A percentile compares a stretch with the other conserved stretches of the same genome.
Evolutionary conservation across 805 yeast species (phyloP).

Genomic region (Candida railenensis): DNA sequence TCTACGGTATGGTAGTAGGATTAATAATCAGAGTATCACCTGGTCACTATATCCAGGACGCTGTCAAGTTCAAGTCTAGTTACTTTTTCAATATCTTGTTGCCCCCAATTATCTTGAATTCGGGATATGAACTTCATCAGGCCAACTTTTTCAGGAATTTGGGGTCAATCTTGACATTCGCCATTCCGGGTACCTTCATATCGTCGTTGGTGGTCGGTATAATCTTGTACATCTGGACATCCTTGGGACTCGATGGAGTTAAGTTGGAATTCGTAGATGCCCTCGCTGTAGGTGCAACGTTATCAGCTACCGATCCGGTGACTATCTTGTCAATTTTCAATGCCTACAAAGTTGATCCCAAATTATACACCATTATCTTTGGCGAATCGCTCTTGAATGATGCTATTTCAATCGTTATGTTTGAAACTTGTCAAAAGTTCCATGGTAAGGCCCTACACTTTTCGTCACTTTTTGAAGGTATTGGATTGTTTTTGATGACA

Average conservation of each 20-base stretch:
- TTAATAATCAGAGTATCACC: slow-evolving; percentile 86
- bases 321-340: slow-evolving; percentile 94
- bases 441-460: slow-evolving; percentile 77
- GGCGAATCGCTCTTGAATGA: slow-evolving; percentile 95
- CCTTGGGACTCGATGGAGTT: slow-evolving; percentile 85
- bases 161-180: slow-evolving; percentile 87
- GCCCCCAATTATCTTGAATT: slow-evolving; percentile 94
- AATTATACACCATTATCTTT: slow-evolving; percentile 91
- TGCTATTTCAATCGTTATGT: slow-evolving; percentile 98
- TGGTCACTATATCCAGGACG: slow-evolving; percentile 95
- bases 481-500: slow-evolving; percentile 89
- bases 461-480: slow-evolving; percentile 85
- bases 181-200: slow-evolving; percentile 95
- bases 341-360: slow-evolving; percentile 97
- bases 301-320: slow-evolving; percentile 98
- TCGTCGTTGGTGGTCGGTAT: slow-evolving; percentile 90
- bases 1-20: slow-evolving; percentile 96
- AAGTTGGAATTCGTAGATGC: slow-evolving; percentile 95
- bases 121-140: slow-evolving; percentile 96
- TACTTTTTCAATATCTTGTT: slow-evolving; percentile 90
- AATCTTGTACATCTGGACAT: slow-evolving; percentile 85
- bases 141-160: slow-evolving; percentile 91
- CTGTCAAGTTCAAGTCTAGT: slow-evolving; percentile 90
- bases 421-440: slow-evolving; percentile 96
- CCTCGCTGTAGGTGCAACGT: slow-evolving; percentile 93